Base-by-base conservation (phyloP, 2,329 filamentous ascomycete species). In the Microdochium bolleyi region DNA sequence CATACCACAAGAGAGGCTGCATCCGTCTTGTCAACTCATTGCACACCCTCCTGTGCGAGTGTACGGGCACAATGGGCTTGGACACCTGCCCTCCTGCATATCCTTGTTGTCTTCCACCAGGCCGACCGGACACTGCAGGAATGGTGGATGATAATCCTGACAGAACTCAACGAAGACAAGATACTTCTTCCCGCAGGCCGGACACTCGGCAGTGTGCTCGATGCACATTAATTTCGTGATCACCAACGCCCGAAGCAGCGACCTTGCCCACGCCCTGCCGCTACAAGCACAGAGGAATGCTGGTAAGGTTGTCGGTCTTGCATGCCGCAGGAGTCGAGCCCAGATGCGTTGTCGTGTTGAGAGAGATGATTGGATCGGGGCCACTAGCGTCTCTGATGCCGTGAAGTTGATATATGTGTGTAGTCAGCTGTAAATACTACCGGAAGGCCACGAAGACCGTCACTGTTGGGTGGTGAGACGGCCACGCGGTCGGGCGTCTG, bases 21-120 rank as follows among this genome's bases (percentile, higher is more conserved):
- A 44, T 49, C 27, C 51, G 41, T 37, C 24, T 49, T 34, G 53
- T 75, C 68, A 83, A 68, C 79, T 83, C 55, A 82, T 71, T 56
- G 61, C 64, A 58, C 79, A 83, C 41, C 78, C 79, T 22, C 79
- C 79, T 49, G 73, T 75, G 53, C 77, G 66, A 62, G 78, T 80
- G 66, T 81, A 82, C 49, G 79, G 80, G 57, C 80, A 83, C 53
- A 81, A 75, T 14, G 75, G 77, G 58, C 79, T 83, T n/a, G 79
- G 78, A 55, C 79, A 83, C 57, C 71, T 71, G 49, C 77, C 76
- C 56, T 80, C 73, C 57, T 70, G 67, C 77, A 81, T 82, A 34
- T 70, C 69, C 60, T 71, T 64, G 49, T 64, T 64, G 54, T 67
- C 58, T 48, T 72, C 61, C 38, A 55, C 56, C 55, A 68, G 70